Percentiles rank a stretch among this genome's conserved stretches.
Evolutionary conservation across 148 eudicot genomes (phyloP).

Genomic region (Drosera capensis): DNA sequence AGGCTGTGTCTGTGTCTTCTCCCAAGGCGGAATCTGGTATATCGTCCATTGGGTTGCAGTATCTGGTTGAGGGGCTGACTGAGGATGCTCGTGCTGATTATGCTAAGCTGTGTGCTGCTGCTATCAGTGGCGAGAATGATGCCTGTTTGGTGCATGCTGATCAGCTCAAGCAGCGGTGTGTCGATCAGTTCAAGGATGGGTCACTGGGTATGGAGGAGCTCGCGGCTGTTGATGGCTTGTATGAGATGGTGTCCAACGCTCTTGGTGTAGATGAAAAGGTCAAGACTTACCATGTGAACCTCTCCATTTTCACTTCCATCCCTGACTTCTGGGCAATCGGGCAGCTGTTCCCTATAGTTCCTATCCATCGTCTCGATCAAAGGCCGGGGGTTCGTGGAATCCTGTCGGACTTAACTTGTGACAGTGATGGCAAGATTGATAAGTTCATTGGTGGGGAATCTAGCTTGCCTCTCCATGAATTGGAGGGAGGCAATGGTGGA

Average conservation of each 20-base stretch:
- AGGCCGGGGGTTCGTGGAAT: conserved; percentile 43
- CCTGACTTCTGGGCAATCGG: conserved; percentile 98
- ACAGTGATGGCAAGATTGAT: conserved; percentile 84
- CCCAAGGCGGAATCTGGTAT: conserved; percentile 15
- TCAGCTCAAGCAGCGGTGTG: conserved; percentile 59
- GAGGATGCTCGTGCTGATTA: conserved; percentile 56
- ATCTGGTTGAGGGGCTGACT: conserved; percentile 26
- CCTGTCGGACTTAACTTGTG: conserved; percentile 82
- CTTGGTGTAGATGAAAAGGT: conserved; percentile 41
- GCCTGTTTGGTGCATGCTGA: conserved; percentile 43
- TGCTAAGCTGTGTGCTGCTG: conserved; percentile 30
- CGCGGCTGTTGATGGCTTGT: conserved; percentile 62
- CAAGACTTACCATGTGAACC: conserved; percentile 66
- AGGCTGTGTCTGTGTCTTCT: conserved; percentile 41
- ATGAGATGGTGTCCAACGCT: conserved; percentile 43
- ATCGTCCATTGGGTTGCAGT: conserved; percentile 19
- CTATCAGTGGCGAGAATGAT: conserved; percentile 45
- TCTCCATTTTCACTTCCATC: conserved; percentile 77
- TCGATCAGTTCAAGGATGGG: conserved; percentile 82
- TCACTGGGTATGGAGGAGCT: conserved; percentile 59
- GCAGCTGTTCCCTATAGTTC: conserved; percentile 67
- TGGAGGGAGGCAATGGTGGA: conserved; percentile 15
- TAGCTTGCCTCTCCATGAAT: conserved; percentile 72
- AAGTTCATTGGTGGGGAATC: conserved; percentile 75
- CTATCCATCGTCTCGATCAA: conserved; percentile 71